Conservation (phyloP, 257 asterid genomes). For the Cynanchum wilfordii region DNA sequence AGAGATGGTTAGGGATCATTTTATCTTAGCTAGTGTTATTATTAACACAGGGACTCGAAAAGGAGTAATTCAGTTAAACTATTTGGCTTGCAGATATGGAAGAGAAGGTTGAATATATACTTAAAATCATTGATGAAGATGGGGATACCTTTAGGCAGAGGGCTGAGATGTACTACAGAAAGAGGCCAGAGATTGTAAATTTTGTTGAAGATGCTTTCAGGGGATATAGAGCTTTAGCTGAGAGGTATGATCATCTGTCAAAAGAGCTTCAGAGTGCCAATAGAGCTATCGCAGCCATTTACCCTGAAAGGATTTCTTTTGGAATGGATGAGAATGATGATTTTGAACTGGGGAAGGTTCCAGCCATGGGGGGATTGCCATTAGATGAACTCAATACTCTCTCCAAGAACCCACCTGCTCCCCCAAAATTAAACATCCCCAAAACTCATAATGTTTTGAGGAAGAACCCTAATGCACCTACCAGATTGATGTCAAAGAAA, state of each 20-base stretch:
- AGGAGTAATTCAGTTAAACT: background rate
- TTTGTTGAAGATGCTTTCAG: conserved; percentile 48
- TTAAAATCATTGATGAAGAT: conserved; percentile 46
- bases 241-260: conserved; percentile 50
- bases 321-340: conserved; percentile 34
- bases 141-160: conserved; percentile 48
- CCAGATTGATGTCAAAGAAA: conserved; percentile 41
- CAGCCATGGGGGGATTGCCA: conserved; percentile 8
- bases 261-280: conserved; percentile 51
- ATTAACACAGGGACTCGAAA: background rate
- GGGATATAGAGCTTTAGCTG: conserved; percentile 52
- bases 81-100: conserved; percentile 43
- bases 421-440: conserved; percentile 29
- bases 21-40: background rate
- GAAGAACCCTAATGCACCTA: conserved; percentile 23
- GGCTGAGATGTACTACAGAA: conserved; percentile 55
- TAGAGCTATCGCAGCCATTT: conserved; percentile 42
- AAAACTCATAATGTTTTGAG: conserved; percentile 14
- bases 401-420: conserved; percentile 20
- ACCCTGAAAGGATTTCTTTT: conserved; percentile 36
- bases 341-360: conserved; percentile 18
- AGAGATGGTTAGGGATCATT: background rate
- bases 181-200: conserved; percentile 49
- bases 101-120: conserved; percentile 48
- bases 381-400: conserved; percentile 4